Conservation (phyloP, 2,329 filamentous ascomycete genomes). For the Colletotrichum limetticola region DNA sequence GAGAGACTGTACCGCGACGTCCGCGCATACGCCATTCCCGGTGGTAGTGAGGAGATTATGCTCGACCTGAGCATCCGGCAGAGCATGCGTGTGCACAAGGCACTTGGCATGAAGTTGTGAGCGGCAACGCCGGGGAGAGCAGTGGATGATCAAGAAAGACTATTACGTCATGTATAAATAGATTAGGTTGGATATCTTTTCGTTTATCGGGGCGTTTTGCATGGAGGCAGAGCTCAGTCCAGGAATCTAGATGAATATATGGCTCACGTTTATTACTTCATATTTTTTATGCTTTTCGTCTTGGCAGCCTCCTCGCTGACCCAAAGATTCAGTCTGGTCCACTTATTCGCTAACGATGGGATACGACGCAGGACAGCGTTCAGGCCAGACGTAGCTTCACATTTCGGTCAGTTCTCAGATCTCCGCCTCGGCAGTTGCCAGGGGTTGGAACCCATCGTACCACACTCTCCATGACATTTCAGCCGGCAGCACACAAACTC, state of each 20-base stretch:
- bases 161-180: conserved; percentile 33
- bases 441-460: neutral
- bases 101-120: conserved; percentile 95
- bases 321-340: too few relatives aligned
- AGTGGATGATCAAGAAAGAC: conserved; percentile 3
- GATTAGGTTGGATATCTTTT: conserved; percentile 20
- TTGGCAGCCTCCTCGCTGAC: too few relatives aligned
- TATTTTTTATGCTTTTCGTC: neutral
- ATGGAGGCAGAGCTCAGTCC: conserved; percentile 23
- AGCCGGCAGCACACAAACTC: neutral
- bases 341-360: neutral
- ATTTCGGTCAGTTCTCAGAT: neutral
- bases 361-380: neutral
- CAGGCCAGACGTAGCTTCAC: neutral
- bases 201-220: conserved; percentile 33
- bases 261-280: conserved; percentile 6
- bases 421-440: neutral
- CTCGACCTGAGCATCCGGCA: conserved; percentile 94
- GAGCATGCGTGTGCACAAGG: conserved; percentile 87
- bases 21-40: conserved; percentile 94
- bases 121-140: neutral
- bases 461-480: neutral
- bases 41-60: conserved; percentile 99
- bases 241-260: conserved; percentile 23
- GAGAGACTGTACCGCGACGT: conserved; percentile 96